Base-by-base conservation (phyloP, 805 yeast species). In the Debaryomyces maramus region DNA sequence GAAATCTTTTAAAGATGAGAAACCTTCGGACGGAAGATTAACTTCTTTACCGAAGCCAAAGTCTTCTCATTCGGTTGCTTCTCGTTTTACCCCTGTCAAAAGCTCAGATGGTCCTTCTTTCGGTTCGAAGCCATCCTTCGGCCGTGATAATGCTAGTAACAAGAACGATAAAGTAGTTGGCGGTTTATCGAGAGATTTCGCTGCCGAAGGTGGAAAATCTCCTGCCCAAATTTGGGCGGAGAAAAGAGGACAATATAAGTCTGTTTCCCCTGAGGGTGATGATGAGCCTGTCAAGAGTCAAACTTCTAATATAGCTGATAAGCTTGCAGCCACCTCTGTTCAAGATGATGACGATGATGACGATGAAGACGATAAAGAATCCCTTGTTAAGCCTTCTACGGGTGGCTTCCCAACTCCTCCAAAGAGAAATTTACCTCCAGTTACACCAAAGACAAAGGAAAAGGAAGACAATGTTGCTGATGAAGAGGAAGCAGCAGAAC, bases 191-290 rank as follows among this genome's bases (percentile, higher is more conserved):
- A 70, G 76, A 55, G 73, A 79, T 58, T 83, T 77, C 58, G 93
- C 78, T 46, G 67, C 83, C 39, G 77, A 77, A 45, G 77, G 74
- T 45, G 97, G 96, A 45, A 86, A 88, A 63, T 85, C 96, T 6
- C 97, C 97, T 17, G 97, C 97, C 20, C 97, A 89, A 66, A 54
- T 87, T 20, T 89, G 97, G 97, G 97, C 97, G 17, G 97, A 85
- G 58, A 85, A 83, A 67, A 80, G 83, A 56, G 95, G 88, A 34
- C 75, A 81, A 58, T 79, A 70, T 52, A 76, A 72, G 50, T 65
- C 68, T 32, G 77, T 68, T 34, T 21, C 58, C 9, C 51, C 61
- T 21, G 51, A 53, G 10, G 38, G 51, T 4, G 51, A 48, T 8
- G 52, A 53, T 3, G 55, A 45, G 15, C 35, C 41, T 5, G 41